Base-by-base conservation (phyloP, 2,329 filamentous ascomycete species). In the Ambrosiella beaveri region DNA sequence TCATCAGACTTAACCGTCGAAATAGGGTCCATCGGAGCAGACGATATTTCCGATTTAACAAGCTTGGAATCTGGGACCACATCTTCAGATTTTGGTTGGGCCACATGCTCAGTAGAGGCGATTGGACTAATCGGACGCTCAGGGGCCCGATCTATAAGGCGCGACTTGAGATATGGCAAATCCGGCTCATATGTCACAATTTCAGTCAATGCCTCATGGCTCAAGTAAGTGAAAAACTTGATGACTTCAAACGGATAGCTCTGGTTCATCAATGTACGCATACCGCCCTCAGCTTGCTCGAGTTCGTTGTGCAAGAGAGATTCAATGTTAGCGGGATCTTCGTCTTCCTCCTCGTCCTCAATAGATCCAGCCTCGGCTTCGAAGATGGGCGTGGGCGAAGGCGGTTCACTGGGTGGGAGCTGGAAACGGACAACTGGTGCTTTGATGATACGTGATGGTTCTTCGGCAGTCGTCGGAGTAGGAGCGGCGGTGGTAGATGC, bases 251-350 rank as follows among this genome's bases (percentile, higher is more conserved):
- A 68, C 50, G 72, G 65, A 61, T 75, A 59, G 61, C 65, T 61
- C 59, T 73, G 63, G 60, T 70, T 64, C 59, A 70, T 64, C 6
- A 80, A 65, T 54, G 73, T 74, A 59, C 71, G 71, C 37, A 81
- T 63, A 57, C 77, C 72, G 0, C 68, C 68, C 61, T 80, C 74
- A 1, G 73, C 71, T 64, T 79, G 76, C 47, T 70, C 66, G 41
- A 81, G 79, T 62, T 79, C 70, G 57, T 70, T 69, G 56, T 75
- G 71, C 57, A 81, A 79, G 60, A 77, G 77, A 56, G 78, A 76
- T 15, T 74, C 77, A 69, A 81, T 76, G 50, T 78, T 75, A 53
- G 80, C 78, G 59, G 81, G 78, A 49, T 81, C 61, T 55, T 74
- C 62, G 11, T 73, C 75, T 17, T 47, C 44, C 57, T 80, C 77